Conservation (phyloP, 306 rosid species). For the Castanea sativa region DNA sequence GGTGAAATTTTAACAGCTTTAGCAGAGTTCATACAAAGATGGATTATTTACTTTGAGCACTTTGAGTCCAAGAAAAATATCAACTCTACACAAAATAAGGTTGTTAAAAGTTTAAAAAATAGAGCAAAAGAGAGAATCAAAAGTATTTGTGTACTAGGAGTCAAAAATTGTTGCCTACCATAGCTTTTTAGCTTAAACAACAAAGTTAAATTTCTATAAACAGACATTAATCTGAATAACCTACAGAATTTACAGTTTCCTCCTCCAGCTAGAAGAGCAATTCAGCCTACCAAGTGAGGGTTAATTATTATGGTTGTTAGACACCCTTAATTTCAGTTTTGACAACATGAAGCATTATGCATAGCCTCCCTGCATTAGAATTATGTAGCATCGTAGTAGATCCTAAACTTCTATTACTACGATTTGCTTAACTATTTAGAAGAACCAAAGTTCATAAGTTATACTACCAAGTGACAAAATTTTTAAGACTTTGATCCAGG, state of each 20-base stretch:
- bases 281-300: not conserved
- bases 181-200: not conserved
- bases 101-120: not conserved
- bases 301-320: not conserved
- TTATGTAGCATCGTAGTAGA: not conserved
- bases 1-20: not conserved
- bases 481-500: constrained; percentile 18
- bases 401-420: not conserved
- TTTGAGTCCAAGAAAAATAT: not conserved
- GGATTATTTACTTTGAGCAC: not conserved
- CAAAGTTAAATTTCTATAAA: not conserved
- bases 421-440: not conserved
- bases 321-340: not conserved
- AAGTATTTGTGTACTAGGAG: not conserved
- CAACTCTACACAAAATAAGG: not conserved
- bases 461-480: constrained; percentile 3
- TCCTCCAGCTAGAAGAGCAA: not conserved
- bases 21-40: not conserved
- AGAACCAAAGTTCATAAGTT: not conserved
- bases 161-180: not conserved
- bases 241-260: not conserved
- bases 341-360: constrained; percentile 4
- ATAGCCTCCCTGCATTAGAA: not conserved
- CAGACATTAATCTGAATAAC: not conserved
- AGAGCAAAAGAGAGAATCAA: not conserved